Conservation (phyloP, 345 rosid species). For the Hirschfeldia incana region DNA sequence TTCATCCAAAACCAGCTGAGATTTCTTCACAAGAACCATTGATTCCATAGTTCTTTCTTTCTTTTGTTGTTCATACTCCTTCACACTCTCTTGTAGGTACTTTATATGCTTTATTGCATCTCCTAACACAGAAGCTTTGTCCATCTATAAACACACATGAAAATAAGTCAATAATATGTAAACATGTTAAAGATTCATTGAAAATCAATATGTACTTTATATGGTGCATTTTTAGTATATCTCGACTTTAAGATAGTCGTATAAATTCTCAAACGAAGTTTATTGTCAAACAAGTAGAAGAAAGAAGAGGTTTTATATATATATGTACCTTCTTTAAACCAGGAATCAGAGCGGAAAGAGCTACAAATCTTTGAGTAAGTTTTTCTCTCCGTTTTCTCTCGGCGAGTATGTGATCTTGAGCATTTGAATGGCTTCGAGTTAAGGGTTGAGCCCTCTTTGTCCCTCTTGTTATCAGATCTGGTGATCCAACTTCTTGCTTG, state of each 20-base stretch:
- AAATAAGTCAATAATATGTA: background rate
- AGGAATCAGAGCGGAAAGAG: constrained; percentile 39
- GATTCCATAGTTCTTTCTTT: constrained; percentile 62
- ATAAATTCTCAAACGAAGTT: background rate
- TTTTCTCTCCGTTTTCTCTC: constrained; percentile 38
- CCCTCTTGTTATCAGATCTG: constrained; percentile 10
- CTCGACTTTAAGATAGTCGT: background rate
- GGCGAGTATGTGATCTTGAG: constrained; percentile 37
- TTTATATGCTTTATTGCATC: constrained; percentile 84
- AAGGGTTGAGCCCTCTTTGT: constrained; percentile 18
- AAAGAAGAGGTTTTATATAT: background rate
- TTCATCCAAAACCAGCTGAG: constrained; percentile 47
- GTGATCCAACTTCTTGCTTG: constrained; percentile 11
- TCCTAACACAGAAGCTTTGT: constrained; percentile 89
- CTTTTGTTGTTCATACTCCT: constrained; percentile 65
- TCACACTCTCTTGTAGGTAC: constrained; percentile 70
- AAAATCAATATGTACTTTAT: background rate
- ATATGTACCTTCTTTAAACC: constrained; percentile 39
- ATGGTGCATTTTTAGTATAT: background rate
- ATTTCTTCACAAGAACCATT: constrained; percentile 65
- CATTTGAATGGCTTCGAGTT: constrained; percentile 20
- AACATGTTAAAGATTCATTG: background rate
- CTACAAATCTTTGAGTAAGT: constrained; percentile 39
- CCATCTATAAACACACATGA: constrained; percentile 52
- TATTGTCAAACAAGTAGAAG: background rate